phyloP scores from a whole-genome alignment of 495 filamentous ascomycete species.

The Cenococcum geophilum region DNA sequence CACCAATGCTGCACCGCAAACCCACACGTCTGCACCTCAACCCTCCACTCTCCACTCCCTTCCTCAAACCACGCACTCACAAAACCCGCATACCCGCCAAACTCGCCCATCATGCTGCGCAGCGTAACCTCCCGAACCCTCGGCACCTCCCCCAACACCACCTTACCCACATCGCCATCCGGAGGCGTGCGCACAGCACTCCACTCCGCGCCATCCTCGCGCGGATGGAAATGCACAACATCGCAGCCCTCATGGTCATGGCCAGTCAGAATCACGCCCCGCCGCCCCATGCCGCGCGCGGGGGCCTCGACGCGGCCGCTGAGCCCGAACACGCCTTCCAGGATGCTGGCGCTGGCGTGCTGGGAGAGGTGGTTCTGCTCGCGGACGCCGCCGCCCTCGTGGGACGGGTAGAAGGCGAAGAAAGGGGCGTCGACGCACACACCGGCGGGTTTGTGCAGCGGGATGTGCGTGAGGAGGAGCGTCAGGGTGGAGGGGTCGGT shows the following conservation, averaged over 20 bases:
- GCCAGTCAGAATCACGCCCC: constrained; percentile 75
- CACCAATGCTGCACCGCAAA: constrained; percentile 85
- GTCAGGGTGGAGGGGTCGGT: constrained; percentile 63
- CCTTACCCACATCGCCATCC: constrained; percentile 25
- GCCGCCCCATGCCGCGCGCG: constrained; percentile 54
- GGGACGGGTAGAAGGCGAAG: constrained; percentile 62
- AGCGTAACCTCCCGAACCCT: constrained; percentile 86
- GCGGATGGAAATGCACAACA: constrained; percentile 69
- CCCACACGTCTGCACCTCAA: constrained; percentile 68
- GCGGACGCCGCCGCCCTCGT: constrained; percentile 56
- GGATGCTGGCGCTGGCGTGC: constrained; percentile 57
- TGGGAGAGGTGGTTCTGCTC: constrained; percentile 88
- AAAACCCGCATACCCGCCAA: constrained; percentile 79
- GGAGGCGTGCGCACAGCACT: constrained; percentile 45
- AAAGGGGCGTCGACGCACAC: constrained; percentile 79
- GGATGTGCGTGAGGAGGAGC: constrained; percentile 84
- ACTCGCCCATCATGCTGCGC: constrained; percentile 98
- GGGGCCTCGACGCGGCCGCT: constrained; percentile 51
- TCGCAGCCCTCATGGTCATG: constrained; percentile 96
- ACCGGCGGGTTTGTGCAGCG: constrained; percentile 74
- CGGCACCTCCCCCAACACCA: constrained; percentile 39
- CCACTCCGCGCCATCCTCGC: constrained; percentile 34
- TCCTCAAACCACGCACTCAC: constrained; percentile 84
- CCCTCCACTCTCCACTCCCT: constrained; percentile 61
- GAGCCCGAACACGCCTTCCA: constrained; percentile 76